These are phyloP conservation scores for Alnus rubra DNA, from an alignment of 306 rosid species.

Conservation along the genomic window DNA sequence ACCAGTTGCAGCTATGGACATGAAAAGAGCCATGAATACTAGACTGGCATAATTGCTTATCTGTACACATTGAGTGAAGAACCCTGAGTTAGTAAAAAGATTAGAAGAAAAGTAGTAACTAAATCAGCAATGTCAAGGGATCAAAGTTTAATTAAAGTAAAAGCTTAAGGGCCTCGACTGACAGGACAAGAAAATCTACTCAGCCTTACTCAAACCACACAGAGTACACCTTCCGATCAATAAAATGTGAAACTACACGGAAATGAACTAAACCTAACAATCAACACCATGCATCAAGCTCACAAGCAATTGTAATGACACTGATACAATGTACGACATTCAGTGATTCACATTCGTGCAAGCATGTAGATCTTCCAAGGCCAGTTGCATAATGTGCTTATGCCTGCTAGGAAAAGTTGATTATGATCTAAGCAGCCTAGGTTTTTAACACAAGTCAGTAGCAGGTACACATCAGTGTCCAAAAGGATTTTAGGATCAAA, in stretches of 20 bases:
- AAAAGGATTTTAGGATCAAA: not conserved
- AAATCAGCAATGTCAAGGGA: not conserved
- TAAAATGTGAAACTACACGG: not conserved
- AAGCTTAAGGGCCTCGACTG: not conserved
- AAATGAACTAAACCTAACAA: not conserved
- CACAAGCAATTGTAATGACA: not conserved
- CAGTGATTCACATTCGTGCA: not conserved
- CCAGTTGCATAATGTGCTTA: not conserved
- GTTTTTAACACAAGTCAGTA: not conserved
- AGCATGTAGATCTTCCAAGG: not conserved
- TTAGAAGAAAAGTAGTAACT: not conserved
- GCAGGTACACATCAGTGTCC: not conserved
- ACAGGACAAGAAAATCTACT: not conserved
- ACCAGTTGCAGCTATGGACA: conserved; percentile 87
- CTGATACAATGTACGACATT: not conserved
- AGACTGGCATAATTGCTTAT: conserved; percentile 95
- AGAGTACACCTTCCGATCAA: not conserved
- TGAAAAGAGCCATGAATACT: conserved; percentile 85
- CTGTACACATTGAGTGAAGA: conserved; percentile 41
- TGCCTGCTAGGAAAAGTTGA: not conserved
- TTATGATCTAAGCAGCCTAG: not conserved
- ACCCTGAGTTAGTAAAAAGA: conserved; percentile 9
- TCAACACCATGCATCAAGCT: not conserved
- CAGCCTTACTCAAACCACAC: not conserved
- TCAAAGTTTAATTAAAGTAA: not conserved